These are phyloP conservation scores for Kwoniella bestiolae DNA, from an alignment of 768 basidiomycete species.

Conservation along the genomic window DNA sequence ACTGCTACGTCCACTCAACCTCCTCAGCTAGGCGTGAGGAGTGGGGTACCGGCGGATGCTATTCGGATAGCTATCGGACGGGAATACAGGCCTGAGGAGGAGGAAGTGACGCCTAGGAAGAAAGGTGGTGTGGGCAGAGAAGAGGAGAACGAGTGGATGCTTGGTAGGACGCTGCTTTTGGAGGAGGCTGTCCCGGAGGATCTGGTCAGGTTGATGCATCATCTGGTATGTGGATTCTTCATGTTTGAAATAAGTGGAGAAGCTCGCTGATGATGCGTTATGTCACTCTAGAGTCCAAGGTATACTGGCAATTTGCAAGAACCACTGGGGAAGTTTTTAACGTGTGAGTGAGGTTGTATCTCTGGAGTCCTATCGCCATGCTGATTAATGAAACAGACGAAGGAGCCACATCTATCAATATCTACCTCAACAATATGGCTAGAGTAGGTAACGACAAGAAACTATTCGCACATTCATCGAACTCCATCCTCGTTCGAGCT, in stretches of 20 bases:
- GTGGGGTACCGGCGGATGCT: constrained; percentile 27
- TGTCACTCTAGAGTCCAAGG: constrained; percentile 53
- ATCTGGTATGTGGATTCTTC: constrained; percentile 44
- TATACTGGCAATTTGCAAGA: constrained; percentile 55
- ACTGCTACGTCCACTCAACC: constrained; percentile 11
- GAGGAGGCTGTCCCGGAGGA: constrained; percentile 54
- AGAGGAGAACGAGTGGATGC: constrained; percentile 54
- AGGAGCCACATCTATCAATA: constrained; percentile 55
- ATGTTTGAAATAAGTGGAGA: background rate
- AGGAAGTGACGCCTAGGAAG: background rate
- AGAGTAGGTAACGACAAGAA: constrained; percentile 37
- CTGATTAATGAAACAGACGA: constrained; percentile 38
- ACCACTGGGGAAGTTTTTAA: constrained; percentile 53
- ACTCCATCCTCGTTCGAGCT: constrained; percentile 51
- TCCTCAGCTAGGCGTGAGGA: constrained; percentile 29
- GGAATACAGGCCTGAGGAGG: constrained; percentile 15
- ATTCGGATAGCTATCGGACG: constrained; percentile 34
- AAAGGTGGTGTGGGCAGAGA: constrained; percentile 19
- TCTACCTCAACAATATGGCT: constrained; percentile 49
- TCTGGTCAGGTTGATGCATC: constrained; percentile 51
- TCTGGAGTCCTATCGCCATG: background rate
- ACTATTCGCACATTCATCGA: constrained; percentile 41
- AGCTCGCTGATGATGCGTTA: background rate
- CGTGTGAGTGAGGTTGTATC: constrained; percentile 41
- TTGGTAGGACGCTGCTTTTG: constrained; percentile 45